phyloP scores from a whole-genome alignment of 2,329 filamentous ascomycete genomes.

The Neoscytalidium dimidiatum region DNA sequence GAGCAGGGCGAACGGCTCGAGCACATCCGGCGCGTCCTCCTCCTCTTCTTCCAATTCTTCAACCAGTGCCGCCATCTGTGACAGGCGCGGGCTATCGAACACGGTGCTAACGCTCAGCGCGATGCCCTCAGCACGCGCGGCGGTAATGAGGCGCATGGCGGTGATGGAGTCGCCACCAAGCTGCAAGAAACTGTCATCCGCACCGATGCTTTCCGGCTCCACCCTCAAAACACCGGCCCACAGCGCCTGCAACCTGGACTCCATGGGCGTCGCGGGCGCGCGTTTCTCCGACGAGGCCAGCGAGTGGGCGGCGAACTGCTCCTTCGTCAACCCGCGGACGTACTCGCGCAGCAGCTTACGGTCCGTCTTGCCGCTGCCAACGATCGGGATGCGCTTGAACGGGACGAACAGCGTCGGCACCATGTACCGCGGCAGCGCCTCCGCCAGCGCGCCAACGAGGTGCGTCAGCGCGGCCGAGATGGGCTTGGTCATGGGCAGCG shows the following conservation, averaged over 20 bases:
- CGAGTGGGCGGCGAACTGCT: neutral
- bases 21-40: neutral
- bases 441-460: neutral
- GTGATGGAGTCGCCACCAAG: constrained; percentile 38
- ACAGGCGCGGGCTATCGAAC: neutral
- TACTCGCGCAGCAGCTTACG: constrained; percentile 24
- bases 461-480: neutral
- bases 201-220: neutral
- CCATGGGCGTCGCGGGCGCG: neutral
- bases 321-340: neutral
- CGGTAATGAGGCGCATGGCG: constrained; percentile 20
- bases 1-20: neutral
- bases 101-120: neutral
- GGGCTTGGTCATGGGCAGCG: constrained; percentile 15
- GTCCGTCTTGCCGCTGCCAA: constrained; percentile 40
- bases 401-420: constrained; percentile 44
- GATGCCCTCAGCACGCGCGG: neutral
- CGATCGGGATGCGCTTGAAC: constrained; percentile 35
- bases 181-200: constrained; percentile 27
- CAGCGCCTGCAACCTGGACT: neutral
- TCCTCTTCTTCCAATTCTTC: neutral
- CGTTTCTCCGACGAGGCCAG: neutral
- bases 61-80: neutral
- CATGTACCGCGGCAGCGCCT: constrained; percentile 38
- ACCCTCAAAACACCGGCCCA: neutral